Base-by-base conservation (phyloP, 371 early-diverging fungal species). In the Lichtheimia hyalospora region DNA sequence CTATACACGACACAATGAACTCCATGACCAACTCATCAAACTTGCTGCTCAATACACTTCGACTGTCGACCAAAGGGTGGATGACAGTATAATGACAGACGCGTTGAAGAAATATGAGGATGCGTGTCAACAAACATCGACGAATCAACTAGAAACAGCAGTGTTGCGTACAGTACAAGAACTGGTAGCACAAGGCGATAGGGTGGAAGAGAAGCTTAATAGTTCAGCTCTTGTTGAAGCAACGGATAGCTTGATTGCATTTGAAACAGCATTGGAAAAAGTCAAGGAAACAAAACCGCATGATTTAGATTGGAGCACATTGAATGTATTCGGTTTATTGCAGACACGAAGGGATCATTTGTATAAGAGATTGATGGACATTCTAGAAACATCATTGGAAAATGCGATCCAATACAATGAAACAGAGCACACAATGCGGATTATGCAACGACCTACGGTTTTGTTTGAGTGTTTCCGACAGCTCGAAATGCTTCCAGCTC, bases 401-500 rank as follows among this genome's bases (percentile, higher is more conserved):
- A n/a, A 46, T 18, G 46, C 46, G 16, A 46, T 46, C 7, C n/a
- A 46, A 16, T 46, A 18, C 21, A 46, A 21, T 21, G 18, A 46
- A 6, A 16, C 12, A 18, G 46, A n/a, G 16, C 46, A 46, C 10
- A 46, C 46, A 8, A 46, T 21, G 46, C 12, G 5, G 21, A 21
- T 18, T 21, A 21, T 46, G n/a, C 46, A 18, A 18, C 46, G 46
- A 5, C 46, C 46, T 10, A 21, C 46, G 46, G 18, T 8, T 21
- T 46, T 57, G n/a, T 49, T 57, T 39, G 63, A 42, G 8, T 55
- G 56, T 20, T 63, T 48, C 21, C n/a, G 16, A 27, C 40, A 28
- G 34, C 54, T 60, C 14, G 54, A 60, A n/a, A 42, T 60, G 5
- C 40, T 52, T n/a, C 52, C 49, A 16, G 49, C 24, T 24, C 52